A percentile compares a stretch with the other conserved stretches of the same genome.
Conservation (phyloP, 169 alveolate species). For the Cryptosporidium andersoni region DNA sequence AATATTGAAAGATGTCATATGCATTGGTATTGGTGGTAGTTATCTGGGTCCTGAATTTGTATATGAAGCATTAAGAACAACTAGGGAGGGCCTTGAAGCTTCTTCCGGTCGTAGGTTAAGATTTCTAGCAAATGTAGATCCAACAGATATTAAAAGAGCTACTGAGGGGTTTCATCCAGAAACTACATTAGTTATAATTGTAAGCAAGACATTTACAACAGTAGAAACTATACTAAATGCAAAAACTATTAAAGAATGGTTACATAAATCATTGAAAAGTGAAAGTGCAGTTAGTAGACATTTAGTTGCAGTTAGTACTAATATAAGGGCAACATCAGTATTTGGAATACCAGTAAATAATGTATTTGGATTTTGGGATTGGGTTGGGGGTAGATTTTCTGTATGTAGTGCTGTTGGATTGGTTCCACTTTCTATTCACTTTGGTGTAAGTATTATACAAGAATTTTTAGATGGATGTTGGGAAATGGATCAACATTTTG, state of each 20-base stretch:
- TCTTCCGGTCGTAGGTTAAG: slow-evolving; percentile 82
- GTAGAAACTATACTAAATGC: slow-evolving; percentile 99
- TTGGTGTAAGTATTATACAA: slow-evolving; percentile 88
- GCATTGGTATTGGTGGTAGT: slow-evolving; percentile 99
- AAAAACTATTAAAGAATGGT: slow-evolving; percentile 88
- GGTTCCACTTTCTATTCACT: slow-evolving; percentile 92
- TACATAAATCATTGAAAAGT: slow-evolving; percentile 80
- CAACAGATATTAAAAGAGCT: slow-evolving; percentile 93
- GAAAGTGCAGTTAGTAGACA: slow-evolving; percentile 83
- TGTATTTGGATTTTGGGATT: slow-evolving; percentile 99
- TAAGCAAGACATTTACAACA: slow-evolving; percentile 99
- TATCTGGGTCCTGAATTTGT: slow-evolving; percentile 95
- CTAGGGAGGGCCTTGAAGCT: slow-evolving; percentile 74
- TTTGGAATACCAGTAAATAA: slow-evolving; percentile 93
- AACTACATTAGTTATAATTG: slow-evolving; percentile 91
- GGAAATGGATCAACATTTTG: slow-evolving; percentile 90
- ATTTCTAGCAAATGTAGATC: slow-evolving; percentile 98
- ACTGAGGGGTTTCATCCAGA: slow-evolving; percentile 91
- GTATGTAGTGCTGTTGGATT: slow-evolving; percentile 98
- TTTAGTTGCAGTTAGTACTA: slow-evolving; percentile 93
- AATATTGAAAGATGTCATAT: slow-evolving; percentile 86
- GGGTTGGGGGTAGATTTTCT: slow-evolving; percentile 99
- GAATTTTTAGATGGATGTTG: slow-evolving; percentile 82
- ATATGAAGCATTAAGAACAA: slow-evolving; percentile 90
- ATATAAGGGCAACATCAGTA: slow-evolving; percentile 87